Evolutionary conservation across 129 eudicot genomes (phyloP).

Genomic region (Helichrysum umbraculigerum): DNA sequence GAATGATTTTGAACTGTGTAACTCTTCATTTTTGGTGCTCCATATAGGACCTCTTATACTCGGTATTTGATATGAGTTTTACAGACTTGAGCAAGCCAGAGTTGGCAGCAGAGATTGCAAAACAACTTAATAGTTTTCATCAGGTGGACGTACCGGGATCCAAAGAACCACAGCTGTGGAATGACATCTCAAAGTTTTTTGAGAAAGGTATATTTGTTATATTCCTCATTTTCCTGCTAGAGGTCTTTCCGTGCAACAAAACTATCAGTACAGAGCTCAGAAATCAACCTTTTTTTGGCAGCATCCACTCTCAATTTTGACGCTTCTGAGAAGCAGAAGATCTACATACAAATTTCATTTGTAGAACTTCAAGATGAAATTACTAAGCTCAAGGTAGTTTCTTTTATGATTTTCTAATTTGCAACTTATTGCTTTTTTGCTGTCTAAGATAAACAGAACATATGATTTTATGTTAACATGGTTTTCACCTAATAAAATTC

Average conservation of each 20-base stretch:
- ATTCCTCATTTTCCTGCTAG: not conserved
- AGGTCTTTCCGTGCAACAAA: not conserved
- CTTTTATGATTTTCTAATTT: too few species aligned
- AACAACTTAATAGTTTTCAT: slow-evolving; percentile 73
- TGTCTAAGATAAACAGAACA: not conserved
- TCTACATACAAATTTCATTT: not conserved
- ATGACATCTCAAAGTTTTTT: slow-evolving; percentile 60
- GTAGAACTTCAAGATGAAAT: not conserved
- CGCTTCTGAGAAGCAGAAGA: not conserved
- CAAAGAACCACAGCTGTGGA: slow-evolving; percentile 86
- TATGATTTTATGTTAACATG: not conserved
- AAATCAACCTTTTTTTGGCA: not conserved
- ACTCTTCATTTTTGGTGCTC: not conserved
- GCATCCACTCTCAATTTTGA: not conserved
- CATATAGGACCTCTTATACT: not conserved
- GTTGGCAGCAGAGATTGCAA: slow-evolving; percentile 54
- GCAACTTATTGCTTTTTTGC: not conserved
- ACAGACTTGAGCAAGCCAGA: slow-evolving; percentile 83
- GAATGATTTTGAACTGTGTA: not conserved
- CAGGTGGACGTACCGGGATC: slow-evolving; percentile 84
- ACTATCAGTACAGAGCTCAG: not conserved
- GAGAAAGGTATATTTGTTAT: slow-evolving; percentile 49
- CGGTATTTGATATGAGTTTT: slow-evolving; percentile 14
- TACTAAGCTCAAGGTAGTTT: not conserved
- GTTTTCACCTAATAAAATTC: not conserved